These are phyloP conservation scores for Diplodia scrobiculata DNA, from an alignment of 2,329 filamentous ascomycete species.

Conservation along the genomic window DNA sequence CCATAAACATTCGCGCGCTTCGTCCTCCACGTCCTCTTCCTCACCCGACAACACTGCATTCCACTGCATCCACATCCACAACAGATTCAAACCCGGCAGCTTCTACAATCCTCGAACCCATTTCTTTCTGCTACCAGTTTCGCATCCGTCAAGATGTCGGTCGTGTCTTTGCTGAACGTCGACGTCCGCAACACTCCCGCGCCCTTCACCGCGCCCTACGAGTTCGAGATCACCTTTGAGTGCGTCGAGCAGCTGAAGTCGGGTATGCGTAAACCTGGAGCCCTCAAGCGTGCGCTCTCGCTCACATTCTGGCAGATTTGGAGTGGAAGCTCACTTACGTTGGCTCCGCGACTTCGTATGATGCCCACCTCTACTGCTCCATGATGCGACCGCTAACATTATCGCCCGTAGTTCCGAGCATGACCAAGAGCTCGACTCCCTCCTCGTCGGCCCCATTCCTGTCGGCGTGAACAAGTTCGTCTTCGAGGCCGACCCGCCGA, in stretches of 20 bases:
- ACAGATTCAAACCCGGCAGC: slow-evolving; percentile 3
- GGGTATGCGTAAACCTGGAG: slow-evolving; percentile 55
- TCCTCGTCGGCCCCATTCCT: slow-evolving; percentile 95
- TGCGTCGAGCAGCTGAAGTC: slow-evolving; percentile 93
- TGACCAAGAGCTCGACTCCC: slow-evolving; percentile 95
- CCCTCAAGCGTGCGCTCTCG: background rate
- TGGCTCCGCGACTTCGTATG: slow-evolving; percentile 94
- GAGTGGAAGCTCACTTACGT: slow-evolving; percentile 99
- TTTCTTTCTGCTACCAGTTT: slow-evolving; percentile 1
- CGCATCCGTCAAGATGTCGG: slow-evolving; percentile 69
- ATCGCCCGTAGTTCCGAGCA: slow-evolving; percentile 76
- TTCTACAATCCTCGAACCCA: background rate
- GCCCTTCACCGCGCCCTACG: slow-evolving; percentile 86
- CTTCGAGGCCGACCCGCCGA: slow-evolving; percentile 91
- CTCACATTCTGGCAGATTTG: slow-evolving; percentile 65
- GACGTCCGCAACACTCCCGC: slow-evolving; percentile 97
- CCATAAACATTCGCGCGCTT: slow-evolving; percentile 25
- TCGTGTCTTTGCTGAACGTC: slow-evolving; percentile 93
- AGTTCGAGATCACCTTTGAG: slow-evolving; percentile 98
- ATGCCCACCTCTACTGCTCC: slow-evolving; percentile 33
- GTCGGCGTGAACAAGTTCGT: slow-evolving; percentile 98
- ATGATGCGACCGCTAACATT: slow-evolving; percentile 33
- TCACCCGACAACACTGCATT: slow-evolving; percentile 15
- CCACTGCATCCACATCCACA: slow-evolving; percentile 1
- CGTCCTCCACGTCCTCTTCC: slow-evolving; percentile 2